Conservation (phyloP, 139 green algal species). For the Chara braunii region DNA sequence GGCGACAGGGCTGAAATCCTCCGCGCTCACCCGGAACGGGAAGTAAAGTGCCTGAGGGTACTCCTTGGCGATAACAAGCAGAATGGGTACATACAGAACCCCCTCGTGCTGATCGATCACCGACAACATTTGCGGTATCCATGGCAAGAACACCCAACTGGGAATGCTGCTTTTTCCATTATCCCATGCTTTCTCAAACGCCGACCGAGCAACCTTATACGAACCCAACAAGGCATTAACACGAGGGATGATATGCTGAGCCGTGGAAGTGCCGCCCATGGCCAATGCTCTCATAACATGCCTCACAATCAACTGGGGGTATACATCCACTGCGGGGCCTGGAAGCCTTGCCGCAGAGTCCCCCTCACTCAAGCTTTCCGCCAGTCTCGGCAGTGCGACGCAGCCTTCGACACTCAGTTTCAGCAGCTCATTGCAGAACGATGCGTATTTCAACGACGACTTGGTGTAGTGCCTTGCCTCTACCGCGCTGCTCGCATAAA, state of each 20-base stretch:
- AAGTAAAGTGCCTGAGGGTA: constrained; percentile 53
- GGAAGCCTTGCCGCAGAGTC: too few relatives aligned
- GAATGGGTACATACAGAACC: constrained; percentile 27
- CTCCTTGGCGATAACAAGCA: constrained; percentile 36
- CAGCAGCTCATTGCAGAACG: neutral
- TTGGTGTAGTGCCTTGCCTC: neutral
- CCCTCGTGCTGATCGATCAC: constrained; percentile 42
- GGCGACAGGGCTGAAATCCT: neutral
- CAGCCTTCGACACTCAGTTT: too few relatives aligned
- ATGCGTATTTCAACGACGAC: neutral
- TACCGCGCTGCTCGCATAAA: too few relatives aligned
- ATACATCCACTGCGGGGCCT: too few relatives aligned
- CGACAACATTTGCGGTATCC: constrained; percentile 51
- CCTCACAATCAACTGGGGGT: neutral
- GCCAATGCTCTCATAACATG: neutral
- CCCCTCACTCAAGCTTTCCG: too few relatives aligned
- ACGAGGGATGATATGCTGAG: neutral
- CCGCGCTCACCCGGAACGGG: constrained; percentile 25
- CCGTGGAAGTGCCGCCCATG: neutral
- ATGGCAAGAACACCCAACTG: constrained; percentile 47
- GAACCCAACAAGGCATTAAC: constrained; percentile 4
- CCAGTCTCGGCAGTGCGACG: too few relatives aligned
- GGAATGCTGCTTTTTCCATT: neutral
- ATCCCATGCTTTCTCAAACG: constrained; percentile 7
- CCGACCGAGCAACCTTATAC: neutral